Conservation (phyloP, 345 rosid species). For the Murraya koenigii region DNA sequence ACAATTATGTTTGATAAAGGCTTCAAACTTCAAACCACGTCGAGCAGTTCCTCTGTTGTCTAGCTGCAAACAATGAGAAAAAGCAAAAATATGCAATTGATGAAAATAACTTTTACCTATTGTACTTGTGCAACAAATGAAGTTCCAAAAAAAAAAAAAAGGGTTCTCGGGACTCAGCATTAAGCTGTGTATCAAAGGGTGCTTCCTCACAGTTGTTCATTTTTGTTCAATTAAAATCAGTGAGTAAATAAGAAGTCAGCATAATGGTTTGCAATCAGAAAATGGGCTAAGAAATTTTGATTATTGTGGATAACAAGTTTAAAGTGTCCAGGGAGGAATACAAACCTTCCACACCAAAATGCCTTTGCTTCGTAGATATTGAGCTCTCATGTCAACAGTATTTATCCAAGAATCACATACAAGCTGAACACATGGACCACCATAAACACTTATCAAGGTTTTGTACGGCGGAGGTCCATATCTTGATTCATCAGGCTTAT, state of each 20-base stretch:
- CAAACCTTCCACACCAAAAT: conserved; percentile 91
- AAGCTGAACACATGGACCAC: conserved; percentile 81
- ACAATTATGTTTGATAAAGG: conserved; percentile 50
- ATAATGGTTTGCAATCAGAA: not conserved
- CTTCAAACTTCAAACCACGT: conserved; percentile 90
- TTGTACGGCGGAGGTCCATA: conserved; percentile 95
- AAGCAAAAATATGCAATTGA: not conserved
- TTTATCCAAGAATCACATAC: conserved; percentile 78
- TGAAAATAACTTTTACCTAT: not conserved
- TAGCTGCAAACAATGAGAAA: conserved; percentile 43
- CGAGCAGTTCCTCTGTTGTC: conserved; percentile 91
- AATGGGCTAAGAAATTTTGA: not conserved
- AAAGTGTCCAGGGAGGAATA: not conserved
- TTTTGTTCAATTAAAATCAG: not conserved
- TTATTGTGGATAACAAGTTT: not conserved
- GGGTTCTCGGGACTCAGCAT: not conserved
- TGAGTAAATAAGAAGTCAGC: not conserved
- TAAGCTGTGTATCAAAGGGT: not conserved
- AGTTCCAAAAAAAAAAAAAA: too few relatives aligned
- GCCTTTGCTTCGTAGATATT: conserved; percentile 84
- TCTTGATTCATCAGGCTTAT: conserved; percentile 65
- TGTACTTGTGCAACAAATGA: not conserved
- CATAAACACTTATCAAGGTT: conserved; percentile 79
- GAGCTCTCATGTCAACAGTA: conserved; percentile 95
- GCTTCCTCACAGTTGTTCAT: not conserved